Evolutionary conservation across 257 asterid species (phyloP), one percentile per base, ranked within the genome.

Genomic region (Paulownia fortunei): DNA sequence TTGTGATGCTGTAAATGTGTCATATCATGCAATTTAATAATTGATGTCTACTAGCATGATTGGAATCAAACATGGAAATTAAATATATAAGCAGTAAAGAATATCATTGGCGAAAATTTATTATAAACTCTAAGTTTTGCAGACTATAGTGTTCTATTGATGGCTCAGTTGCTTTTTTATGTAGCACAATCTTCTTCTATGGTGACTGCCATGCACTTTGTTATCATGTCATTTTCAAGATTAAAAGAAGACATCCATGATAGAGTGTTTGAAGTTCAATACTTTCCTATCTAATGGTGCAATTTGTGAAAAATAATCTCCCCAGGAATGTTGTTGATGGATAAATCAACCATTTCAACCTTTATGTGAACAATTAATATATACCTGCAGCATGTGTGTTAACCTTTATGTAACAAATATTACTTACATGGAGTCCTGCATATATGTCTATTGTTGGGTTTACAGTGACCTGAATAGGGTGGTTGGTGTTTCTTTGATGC

Each of bases 401-500:
- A 23, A 30, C 1, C 44, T 36, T 46, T 13, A 44, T 74, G 3
- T 32, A 23, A 6, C 5, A 21, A 19, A 21, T 55, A 27, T 26
- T 4, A 72, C 13, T 8, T 9, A 46, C 44, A 49, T 18, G 24
- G 44, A 19, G 9, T 34, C 6, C 15, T 16, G 15, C 6, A 6
- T 46, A 16, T 16, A 12, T 47, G 70, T 49, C 30, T 30, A 21
- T 9, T 16, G 13, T 59, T n/a, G 56, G 46, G 30, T 68, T 52
- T 47, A 39, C 39, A 27, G 10, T 42, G 51, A 42, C 34, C 37
- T 49, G 13, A 34, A 18, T 64, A 13, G 8, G 30, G 56, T 55
- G 56, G 16, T 49, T 64, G 69, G 68, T 54, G 19, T 23, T 47
- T 54, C 70, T 49, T 62, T 27, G 71, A 67, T 77, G 76, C 88